phyloP scores from a whole-genome alignment of 1,284 basidiomycete genomes.

The Marasmius oreades region DNA sequence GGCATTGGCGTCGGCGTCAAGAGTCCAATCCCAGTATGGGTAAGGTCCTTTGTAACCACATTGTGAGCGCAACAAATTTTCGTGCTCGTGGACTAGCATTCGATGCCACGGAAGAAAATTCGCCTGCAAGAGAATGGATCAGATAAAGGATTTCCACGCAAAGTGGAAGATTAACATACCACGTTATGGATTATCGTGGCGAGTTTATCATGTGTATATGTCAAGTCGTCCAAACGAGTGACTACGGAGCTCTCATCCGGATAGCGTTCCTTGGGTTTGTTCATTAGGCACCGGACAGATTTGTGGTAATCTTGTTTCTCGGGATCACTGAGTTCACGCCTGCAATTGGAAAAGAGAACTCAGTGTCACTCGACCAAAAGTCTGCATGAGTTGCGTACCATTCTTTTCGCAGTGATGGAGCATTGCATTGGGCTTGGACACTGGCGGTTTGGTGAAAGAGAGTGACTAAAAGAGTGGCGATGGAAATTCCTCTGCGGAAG shows the following conservation, averaged over 20 bases:
- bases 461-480: neutral
- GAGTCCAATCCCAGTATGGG: constrained; percentile 7
- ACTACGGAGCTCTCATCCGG: neutral
- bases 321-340: neutral
- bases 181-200: neutral
- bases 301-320: neutral
- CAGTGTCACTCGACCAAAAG: neutral
- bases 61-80: neutral
- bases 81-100: neutral
- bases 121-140: neutral
- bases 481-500: neutral
- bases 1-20: neutral
- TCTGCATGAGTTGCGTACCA: neutral
- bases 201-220: neutral
- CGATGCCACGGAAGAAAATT: constrained; percentile 6
- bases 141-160: neutral
- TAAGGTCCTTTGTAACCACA: neutral
- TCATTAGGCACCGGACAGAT: neutral
- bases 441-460: neutral
- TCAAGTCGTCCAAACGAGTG: neutral
- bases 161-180: neutral
- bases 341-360: neutral
- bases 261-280: neutral
- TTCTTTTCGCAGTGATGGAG: neutral
- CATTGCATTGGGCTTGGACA: neutral